Evolutionary conservation across 1,139 yeast genomes (phyloP), one percentile per base, ranked within the genome.

Genomic region (Zhuliangozyma blackwelliae): DNA sequence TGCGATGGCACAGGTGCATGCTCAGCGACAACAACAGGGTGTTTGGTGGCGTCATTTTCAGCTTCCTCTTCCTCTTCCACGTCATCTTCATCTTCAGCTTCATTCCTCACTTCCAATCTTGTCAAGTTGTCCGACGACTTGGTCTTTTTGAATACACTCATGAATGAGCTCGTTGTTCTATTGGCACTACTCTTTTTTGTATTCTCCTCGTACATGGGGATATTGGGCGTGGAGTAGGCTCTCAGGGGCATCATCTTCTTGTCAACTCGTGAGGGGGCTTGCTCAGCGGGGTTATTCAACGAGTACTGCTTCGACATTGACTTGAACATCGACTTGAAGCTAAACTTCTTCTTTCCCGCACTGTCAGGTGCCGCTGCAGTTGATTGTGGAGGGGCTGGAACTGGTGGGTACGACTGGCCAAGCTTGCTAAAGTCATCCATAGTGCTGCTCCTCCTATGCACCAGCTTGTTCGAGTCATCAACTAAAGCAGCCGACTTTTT

Each of bases 301-400:
- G 57, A 47, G 40, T 59, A 64, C 35, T 43, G 51, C 38, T 52
- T 63, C 5, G 68, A 57, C 43, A 54, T 63, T 38, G 59, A 54
- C 44, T 63, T 68, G 51, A 70, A 70, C 29, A 70, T 52, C 2
- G 66, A 52, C 36, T 57, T 63, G 52, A 70, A 65, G 32, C 72
- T 65, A 44, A 70, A 70, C 41, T 59, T 62, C 43, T 67, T 68
- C 51, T 55, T 59, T 21, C 51, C 54, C 12, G 45, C 40, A 22
- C 36, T 10, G 43, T 31, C 22, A 38, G 40, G 10, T 26, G 29
- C 35, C 8, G 40, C 28, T 2, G 39, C 22, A 40, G 35, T 25
- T 35, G 28, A 33, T 34, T 12, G 12, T n/a, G 27, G 34, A 28
- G 33, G 40, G 10, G 37, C 34, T 10, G 32, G 36, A 23, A 20